A percentile compares a stretch with the other conserved stretches of the same genome.
Conservation (phyloP, 139 green algal genomes). For the Chlamydomonas asymmetrica region DNA sequence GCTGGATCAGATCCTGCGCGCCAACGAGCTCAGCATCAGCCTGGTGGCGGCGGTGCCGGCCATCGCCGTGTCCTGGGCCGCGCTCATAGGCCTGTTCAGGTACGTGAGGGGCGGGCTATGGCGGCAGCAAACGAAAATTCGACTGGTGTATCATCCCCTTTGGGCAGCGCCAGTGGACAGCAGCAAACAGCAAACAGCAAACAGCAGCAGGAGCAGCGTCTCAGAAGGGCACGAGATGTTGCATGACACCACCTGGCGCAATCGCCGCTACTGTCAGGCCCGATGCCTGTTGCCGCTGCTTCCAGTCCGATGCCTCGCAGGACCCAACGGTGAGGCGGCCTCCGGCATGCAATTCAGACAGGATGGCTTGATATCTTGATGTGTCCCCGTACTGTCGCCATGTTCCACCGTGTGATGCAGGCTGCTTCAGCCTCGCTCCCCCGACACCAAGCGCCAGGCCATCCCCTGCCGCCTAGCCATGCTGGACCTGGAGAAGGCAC, state of each 20-base stretch:
- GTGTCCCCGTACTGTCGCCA: neutral
- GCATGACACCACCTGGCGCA: neutral
- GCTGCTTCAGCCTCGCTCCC: constrained; percentile 52
- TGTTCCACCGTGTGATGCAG: constrained; percentile 9
- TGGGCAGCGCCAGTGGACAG: neutral
- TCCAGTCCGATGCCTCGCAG: neutral
- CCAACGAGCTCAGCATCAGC: constrained; percentile 88
- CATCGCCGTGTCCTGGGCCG: constrained; percentile 12
- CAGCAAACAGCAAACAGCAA: neutral
- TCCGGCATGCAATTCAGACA: neutral
- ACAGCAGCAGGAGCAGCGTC: neutral
- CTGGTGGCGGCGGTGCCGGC: constrained; percentile 63
- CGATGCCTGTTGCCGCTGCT: neutral
- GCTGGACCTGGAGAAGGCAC: constrained; percentile 57
- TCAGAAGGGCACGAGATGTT: neutral
- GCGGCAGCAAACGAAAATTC: no score
- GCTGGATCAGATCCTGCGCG: constrained; percentile 90
- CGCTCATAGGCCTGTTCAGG: neutral
- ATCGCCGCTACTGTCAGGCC: neutral
- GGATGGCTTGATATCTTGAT: neutral
- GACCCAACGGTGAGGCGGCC: neutral
- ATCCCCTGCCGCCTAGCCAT: constrained; percentile 67
- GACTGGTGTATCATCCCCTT: no score
- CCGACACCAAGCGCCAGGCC: constrained; percentile 62
- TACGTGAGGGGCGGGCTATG: neutral